Evolutionary conservation across 2,329 filamentous ascomycete species (phyloP), one percentile per base, ranked within the genome.

Genomic region (Bipolaris victoriae): DNA sequence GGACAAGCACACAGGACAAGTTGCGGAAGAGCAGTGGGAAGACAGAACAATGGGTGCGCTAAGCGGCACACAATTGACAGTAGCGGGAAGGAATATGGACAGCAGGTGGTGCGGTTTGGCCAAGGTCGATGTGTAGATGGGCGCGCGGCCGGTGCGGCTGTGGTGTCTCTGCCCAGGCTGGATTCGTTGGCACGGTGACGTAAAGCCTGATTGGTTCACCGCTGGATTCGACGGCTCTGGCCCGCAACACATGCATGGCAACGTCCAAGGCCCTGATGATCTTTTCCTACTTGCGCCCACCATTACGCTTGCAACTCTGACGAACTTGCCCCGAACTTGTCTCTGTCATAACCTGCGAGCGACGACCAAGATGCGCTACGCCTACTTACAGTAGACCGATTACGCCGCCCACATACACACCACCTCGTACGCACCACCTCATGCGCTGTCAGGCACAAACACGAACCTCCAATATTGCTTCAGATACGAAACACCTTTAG

Each of bases 401-500:
- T 3, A 26, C 15, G 22, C 20, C 20, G n/a, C 16, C 33, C 20
- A 24, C 18, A n/a, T 36, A 31, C 6, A 1, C 18, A 24, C 35
- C 11, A 10, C 18, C 11, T 15, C 24, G n/a, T 33, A 22, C 33
- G 15, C 15, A 20, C 20, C 11, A 10, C 18, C 11, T 15, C 24
- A 22, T 33, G 35, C 33, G 15, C 15, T 24, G 22, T 20, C 20
- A 48, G 33, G 26, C 15, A 37, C 15, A 24, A 48, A 37, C 20
- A 37, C 9, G 4, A 24, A 26, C 9, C 9, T 4, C 37, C 52
- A 75, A 72, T 6, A 35, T 76, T 44, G 65, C 67, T 46, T 62
- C 65, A n/a, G 76, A 75, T 62, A 49, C 68, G 13, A 70, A 71
- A 20, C 72, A 72, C 45, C 68, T 68, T 7, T 59, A 64, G 10